These are phyloP conservation scores for Xylaria telfairii DNA, from an alignment of 495 filamentous ascomycete species.

Conservation along the genomic window DNA sequence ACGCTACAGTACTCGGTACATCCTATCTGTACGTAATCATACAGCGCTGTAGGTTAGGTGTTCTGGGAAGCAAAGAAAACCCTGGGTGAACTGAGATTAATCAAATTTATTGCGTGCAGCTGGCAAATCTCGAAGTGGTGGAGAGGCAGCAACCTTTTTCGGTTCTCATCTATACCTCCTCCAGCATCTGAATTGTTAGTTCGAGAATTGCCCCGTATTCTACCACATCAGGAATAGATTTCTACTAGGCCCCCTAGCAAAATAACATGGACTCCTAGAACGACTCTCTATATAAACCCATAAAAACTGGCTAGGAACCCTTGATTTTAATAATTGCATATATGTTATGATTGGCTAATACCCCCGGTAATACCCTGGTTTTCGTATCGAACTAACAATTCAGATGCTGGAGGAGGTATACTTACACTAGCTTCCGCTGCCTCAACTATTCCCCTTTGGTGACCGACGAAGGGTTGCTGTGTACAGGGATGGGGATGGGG, in stretches of 20 bases:
- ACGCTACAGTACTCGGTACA: background rate
- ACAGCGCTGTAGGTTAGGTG: background rate
- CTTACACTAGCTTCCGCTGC: slow-evolving; percentile 18
- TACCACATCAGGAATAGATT: too few relatives aligned
- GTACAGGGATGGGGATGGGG: slow-evolving; percentile 15
- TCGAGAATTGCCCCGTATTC: too few relatives aligned
- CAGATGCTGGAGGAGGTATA: too few relatives aligned
- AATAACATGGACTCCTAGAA: too few relatives aligned
- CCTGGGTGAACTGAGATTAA: slow-evolving; percentile 17
- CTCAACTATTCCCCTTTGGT: slow-evolving; percentile 16
- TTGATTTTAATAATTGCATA: too few relatives aligned
- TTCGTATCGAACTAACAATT: too few relatives aligned
- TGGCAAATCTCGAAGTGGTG: slow-evolving; percentile 20
- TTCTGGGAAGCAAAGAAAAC: background rate
- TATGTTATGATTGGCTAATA: too few relatives aligned
- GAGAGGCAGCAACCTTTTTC: slow-evolving; percentile 3
- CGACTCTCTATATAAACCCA: too few relatives aligned
- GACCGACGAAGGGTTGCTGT: slow-evolving; percentile 10
- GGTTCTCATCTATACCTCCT: background rate
- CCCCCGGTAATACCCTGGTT: too few relatives aligned
- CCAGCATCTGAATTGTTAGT: too few relatives aligned
- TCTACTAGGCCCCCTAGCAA: too few relatives aligned
- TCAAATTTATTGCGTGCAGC: slow-evolving; percentile 24
- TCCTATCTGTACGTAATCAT: slow-evolving; percentile 5
- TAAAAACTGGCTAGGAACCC: too few relatives aligned